Base-by-base conservation (phyloP, 345 rosid species). In the Triadica sebifera region DNA sequence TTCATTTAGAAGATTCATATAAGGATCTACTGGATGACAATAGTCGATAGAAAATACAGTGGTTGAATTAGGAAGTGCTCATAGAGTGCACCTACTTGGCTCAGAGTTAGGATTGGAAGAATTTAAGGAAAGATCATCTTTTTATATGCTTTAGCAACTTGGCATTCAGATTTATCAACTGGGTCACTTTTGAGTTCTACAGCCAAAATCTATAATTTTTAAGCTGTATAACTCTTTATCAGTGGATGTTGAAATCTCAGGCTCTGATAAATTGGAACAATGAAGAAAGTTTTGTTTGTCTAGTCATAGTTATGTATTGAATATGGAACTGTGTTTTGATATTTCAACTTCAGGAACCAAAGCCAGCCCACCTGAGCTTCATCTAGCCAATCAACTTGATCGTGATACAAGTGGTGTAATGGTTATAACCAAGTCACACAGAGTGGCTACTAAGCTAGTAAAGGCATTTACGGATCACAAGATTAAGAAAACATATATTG, bases 301-400 rank as follows among this genome's bases (percentile, higher is more conserved):
- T 8, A 55, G 25, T 41, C 4, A 0, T 24, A 10, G 22, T 6
- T 58, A 20, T n/a, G n/a, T n/a, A 43, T 78, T 16, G 12, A 67
- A 29, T 70, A 20, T 58, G 76, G 6, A 72, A 62, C 38, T 22
- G 43, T 16, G 38, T 65, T 80, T n/a, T 22, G 62, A 22, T 53
- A 37, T 72, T 46, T 59, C 9, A 45, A n/a, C 71, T 75, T 69
- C 82, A 86, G 91, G 85, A 15, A 41, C 59, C 25, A 34, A 72
- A 20, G 68, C 8, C 41, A 73, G 69, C 24, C 47, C 3, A 52
- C 83, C 50, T 1, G 97, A 92, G 82, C 86, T 87, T 70, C 97
- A 92, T 83, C 91, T 94, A 56, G 94, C 97, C n/a, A 94, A 94
- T 56, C 79, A 98, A 67, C 89, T 93, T 72, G 99, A 95, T 80